These are phyloP conservation scores for Diplodia corticola DNA, from an alignment of 2,329 filamentous ascomycete species.

Conservation along the genomic window DNA sequence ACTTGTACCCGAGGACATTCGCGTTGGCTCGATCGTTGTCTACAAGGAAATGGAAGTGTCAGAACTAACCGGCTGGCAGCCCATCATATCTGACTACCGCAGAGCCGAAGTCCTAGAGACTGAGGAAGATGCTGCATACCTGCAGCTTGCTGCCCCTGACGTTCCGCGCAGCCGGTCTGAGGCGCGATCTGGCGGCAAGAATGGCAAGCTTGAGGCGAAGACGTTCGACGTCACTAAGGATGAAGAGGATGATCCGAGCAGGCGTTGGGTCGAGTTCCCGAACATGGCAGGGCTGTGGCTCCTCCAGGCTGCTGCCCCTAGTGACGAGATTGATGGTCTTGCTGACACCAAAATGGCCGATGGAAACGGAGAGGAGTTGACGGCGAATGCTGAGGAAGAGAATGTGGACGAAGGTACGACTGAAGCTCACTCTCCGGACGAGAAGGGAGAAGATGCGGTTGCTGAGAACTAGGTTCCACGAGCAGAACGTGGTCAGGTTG, in stretches of 20 bases:
- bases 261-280: constrained; percentile 1
- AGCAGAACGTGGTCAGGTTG: not conserved
- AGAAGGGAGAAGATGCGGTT: not conserved
- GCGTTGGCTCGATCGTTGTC: constrained; percentile 64
- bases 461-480: not conserved
- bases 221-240: not conserved
- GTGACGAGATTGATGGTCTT: not conserved
- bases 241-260: not conserved
- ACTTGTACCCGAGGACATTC: constrained; percentile 52
- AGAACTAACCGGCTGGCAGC: constrained; percentile 65
- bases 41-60: constrained; percentile 67
- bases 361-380: not conserved
- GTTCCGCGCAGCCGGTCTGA: not conserved
- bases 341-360: not conserved
- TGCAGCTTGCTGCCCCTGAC: constrained; percentile 8
- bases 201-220: not conserved
- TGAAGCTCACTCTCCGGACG: not conserved
- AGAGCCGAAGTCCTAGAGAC: constrained; percentile 2
- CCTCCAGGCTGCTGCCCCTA: not conserved
- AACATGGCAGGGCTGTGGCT: not conserved
- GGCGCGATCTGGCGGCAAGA: not conserved
- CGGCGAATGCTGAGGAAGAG: not conserved
- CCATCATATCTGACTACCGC: constrained; percentile 37
- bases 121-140: not conserved
- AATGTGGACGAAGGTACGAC: not conserved